phyloP scores from a whole-genome alignment of 2,329 filamentous ascomycete species.

The Fusarium pilosicola region DNA sequence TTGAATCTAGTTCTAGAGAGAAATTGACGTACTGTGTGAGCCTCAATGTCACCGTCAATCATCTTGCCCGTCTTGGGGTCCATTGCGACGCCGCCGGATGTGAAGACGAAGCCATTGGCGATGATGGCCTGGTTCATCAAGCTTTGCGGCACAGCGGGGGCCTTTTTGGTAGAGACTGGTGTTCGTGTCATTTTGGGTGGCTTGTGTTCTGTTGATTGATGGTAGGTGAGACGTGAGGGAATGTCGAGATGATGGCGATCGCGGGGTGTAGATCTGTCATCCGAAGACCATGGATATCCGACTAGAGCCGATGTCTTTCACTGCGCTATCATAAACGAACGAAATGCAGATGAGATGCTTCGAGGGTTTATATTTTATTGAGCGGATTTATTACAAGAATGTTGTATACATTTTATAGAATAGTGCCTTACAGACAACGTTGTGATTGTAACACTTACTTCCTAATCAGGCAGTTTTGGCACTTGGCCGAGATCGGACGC shows the following conservation, averaged over 20 bases:
- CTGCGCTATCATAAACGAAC: rapidly evolving
- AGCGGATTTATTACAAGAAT: rapidly evolving
- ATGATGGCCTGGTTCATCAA: constrained; percentile 48
- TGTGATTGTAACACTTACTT: neutral
- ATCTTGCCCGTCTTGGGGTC: constrained; percentile 65
- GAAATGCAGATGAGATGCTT: no score
- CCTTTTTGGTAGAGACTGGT: constrained; percentile 39
- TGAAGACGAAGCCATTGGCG: constrained; percentile 73
- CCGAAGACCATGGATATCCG: constrained; percentile 7
- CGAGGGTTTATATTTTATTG: rapidly evolving
- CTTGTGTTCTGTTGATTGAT: neutral
- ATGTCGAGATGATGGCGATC: neutral
- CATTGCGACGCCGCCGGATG: constrained; percentile 76
- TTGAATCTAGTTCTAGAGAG: rapidly evolving
- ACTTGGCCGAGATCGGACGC: neutral
- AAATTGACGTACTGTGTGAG: constrained; percentile 62
- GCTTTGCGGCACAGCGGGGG: constrained; percentile 31
- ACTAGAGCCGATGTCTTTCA: neutral
- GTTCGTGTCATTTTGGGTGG: constrained; percentile 30
- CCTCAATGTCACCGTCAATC: constrained; percentile 71
- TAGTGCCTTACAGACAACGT: rapidly evolving
- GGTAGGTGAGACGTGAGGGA: neutral
- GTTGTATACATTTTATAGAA: rapidly evolving
- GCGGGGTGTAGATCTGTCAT: constrained; percentile 23
- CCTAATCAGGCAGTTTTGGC: neutral